Evolutionary conservation across 1,284 basidiomycete species (phyloP).

Genomic region (Sporisorium scitamineum): DNA sequence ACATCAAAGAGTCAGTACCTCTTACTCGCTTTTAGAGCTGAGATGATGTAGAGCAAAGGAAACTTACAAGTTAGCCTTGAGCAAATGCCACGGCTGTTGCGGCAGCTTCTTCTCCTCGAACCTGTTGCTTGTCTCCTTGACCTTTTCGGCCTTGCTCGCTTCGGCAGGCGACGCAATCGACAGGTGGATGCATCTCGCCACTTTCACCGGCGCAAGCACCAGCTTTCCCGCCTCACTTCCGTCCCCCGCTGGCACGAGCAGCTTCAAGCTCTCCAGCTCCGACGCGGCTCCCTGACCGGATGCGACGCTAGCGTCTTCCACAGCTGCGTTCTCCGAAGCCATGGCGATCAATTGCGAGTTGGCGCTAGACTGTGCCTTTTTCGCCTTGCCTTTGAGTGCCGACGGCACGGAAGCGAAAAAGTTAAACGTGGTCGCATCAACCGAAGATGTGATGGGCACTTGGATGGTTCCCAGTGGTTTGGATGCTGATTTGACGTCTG

Average conservation of each 20-base stretch:
- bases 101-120: conserved; percentile 39
- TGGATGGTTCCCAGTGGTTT: conserved; percentile 32
- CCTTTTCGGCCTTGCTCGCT: conserved; percentile 17
- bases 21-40: too few species aligned
- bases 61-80: conserved; percentile 43
- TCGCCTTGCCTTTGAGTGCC: conserved; percentile 23
- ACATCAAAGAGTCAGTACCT: neutral
- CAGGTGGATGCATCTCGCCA: conserved; percentile 38
- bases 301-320: conserved; percentile 25
- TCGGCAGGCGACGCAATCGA: conserved; percentile 40
- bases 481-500: conserved; percentile 13
- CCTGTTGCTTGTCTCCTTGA: conserved; percentile 19
- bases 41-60: neutral
- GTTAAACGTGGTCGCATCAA: conserved; percentile 39
- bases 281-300: conserved; percentile 38
- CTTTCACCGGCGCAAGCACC: conserved; percentile 29
- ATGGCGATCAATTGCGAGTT: conserved; percentile 59
- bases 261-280: conserved; percentile 42
- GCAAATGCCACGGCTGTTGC: conserved; percentile 57
- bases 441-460: conserved; percentile 11
- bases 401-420: conserved; percentile 33
- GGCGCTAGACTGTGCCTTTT: conserved; percentile 20
- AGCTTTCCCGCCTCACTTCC: conserved; percentile 31
- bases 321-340: conserved; percentile 32
- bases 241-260: conserved; percentile 45